Evolutionary conservation across 106 monocot species (phyloP), one percentile per base, ranked within the genome.

Genomic region (Dendrobium officinale): DNA sequence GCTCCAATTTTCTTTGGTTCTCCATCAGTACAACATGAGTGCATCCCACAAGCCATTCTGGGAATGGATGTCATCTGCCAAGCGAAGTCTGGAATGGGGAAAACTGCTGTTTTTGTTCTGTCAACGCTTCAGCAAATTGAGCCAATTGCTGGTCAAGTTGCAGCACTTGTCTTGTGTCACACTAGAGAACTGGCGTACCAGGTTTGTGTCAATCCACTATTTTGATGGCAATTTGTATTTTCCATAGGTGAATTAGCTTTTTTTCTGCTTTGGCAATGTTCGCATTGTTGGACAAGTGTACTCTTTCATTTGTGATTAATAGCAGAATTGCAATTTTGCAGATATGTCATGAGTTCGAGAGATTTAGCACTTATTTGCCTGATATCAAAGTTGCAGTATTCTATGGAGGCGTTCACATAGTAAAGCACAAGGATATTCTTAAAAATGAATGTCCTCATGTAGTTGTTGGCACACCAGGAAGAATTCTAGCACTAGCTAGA

Each of bases 11-110:
- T 94, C 81, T 95, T 93, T 96, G 90, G 86, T 93, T 92, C 88
- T 88, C 81, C 87, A 88, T 84, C 93, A 99, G 98, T 99, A 72
- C 98, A 99, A 95, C 98, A 99, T 72, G 98, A 99, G 80, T 99
- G 99, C 80, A 99, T 99, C 80, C 99, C 99, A 72, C 99, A 95
- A 91, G 99, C 99, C 67, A 95, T 99, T 78, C 84, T 99, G 81
- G 99, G 99, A 66, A 99, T 99, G 99, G 99, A 99, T 84, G 99
- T 99, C 73, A 99, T 99, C 81, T 99, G 99, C 27, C 99, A 99
- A 93, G 99, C 99, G 33, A 99, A 99, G 73, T 99, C 99, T 83
- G 99, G 99, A 27, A 99, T 99, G 99, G 99, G 99, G 15, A 99
- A 99, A 78, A 99, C 99, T 54, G 99, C 95, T 82, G 99, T 99